Base-by-base conservation (phyloP, 257 asterid species). In the Jacaranda mimosifolia region DNA sequence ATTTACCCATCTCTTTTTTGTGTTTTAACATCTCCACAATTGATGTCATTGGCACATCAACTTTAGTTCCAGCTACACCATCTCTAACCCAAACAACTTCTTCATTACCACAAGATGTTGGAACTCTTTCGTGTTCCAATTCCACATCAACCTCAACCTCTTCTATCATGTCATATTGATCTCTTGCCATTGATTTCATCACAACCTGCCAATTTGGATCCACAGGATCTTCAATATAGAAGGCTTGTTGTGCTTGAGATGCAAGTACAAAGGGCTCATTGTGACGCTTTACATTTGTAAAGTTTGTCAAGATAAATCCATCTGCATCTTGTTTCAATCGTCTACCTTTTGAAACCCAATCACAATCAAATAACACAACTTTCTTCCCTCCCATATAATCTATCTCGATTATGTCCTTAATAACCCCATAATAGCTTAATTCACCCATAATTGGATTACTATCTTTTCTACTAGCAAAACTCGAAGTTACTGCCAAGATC, bases 291-390 rank as follows among this genome's bases (percentile, higher is more conserved):
- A 64, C 53, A 17, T 65, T 65, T 3, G 38, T 65, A 13, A 40
- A 65, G 3, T 65, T 65, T 11, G 55, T 46, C 9, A 40, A n/a
- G 8, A 2, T 19, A 43, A 65, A 65, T 11, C 55, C 55, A 42
- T 42, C 71, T 0, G 3, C 76, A n/a, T 59, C 76, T 42, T 57
- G 52, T 11, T 58, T 46, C 9, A 48, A n/a, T 43, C 52, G 5
- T 12, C 9, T 26, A 0, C 51, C 48, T 15, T 55, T 76, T 3
- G 36, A 68, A 4, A 43, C 63, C 75, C 72, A 43, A 12, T 60
- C 53, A 38, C 65, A 70, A 46, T 70, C 65, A 53, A 15, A 32
- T n/a, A 70, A 35, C 32, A 70, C 49, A 35, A 35, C 63, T 0
- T 39, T 56, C 26, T 18, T 53, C n/a, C 51, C 74, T 32, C 32